These are phyloP conservation scores for Endoconidiophora laricicola DNA, from an alignment of 2,329 filamentous ascomycete species.

Conservation along the genomic window DNA sequence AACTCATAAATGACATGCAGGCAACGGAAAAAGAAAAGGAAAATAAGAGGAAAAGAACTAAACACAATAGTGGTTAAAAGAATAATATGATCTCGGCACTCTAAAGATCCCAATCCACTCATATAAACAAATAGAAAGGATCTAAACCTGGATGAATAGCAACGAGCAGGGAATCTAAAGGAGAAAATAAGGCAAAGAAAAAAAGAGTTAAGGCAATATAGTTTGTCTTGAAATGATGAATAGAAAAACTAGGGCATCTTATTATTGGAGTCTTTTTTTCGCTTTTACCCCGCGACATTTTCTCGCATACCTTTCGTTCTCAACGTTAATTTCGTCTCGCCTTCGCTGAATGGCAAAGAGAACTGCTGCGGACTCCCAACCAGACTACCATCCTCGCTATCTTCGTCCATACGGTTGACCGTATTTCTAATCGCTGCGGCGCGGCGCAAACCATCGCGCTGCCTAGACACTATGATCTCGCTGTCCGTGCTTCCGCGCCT, in stretches of 20 bases:
- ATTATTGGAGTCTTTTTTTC: not conserved
- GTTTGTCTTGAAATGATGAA: not conserved
- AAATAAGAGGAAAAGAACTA: not conserved
- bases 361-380: conserved; percentile 15
- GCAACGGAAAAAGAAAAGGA: not conserved
- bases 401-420: conserved; percentile 6
- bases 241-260: not conserved
- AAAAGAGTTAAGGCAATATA: not conserved
- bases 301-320: conserved; percentile 41
- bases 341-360: conserved; percentile 30
- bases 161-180: not conserved
- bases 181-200: not conserved
- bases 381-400: conserved; percentile 13
- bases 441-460: conserved; percentile 26
- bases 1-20: no score
- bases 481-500: conserved; percentile 29
- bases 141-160: not conserved
- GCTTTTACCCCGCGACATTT: conserved; percentile 7
- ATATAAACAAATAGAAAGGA: not conserved
- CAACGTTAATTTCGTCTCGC: conserved; percentile 30
- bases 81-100: no score
- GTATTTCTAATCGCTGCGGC: conserved; percentile 17
- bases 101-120: no score
- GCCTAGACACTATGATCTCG: conserved; percentile 22
- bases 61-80: no score